Conservation (phyloP, 2,329 filamentous ascomycete genomes). For the Beauveria sp. region DNA sequence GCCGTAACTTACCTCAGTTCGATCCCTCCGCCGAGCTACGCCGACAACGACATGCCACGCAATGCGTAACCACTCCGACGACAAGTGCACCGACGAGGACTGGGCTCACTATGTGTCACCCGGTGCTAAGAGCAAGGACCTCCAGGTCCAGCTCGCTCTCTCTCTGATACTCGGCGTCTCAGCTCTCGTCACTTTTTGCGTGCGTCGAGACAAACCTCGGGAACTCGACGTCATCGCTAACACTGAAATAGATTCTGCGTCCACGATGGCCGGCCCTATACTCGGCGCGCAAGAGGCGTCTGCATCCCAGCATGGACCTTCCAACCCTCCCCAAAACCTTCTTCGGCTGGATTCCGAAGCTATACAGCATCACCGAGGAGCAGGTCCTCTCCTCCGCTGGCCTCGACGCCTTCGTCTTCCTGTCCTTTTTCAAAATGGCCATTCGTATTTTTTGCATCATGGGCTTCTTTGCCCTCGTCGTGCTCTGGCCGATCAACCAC, state of each 20-base stretch:
- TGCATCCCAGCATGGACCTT: slow-evolving; percentile 50
- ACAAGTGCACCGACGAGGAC: slow-evolving; percentile 18
- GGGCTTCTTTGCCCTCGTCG: slow-evolving; percentile 69
- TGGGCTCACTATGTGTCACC: slow-evolving; percentile 1
- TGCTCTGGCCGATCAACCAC: slow-evolving; percentile 81
- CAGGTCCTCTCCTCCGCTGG: slow-evolving; percentile 86
- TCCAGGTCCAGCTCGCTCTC: slow-evolving; percentile 61
- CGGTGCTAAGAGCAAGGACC: slow-evolving; percentile 31
- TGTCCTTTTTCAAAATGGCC: slow-evolving; percentile 94
- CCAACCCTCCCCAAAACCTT: slow-evolving; percentile 76
- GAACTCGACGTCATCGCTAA: not conserved
- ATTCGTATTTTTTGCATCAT: slow-evolving; percentile 74
- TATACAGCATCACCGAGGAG: slow-evolving; percentile 80
- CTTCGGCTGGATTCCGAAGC: slow-evolving; percentile 85
- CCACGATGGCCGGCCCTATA: slow-evolving; percentile 91
- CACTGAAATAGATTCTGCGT: slow-evolving; percentile 57
- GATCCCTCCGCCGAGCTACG: not conserved
- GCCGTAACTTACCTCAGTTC: not conserved
- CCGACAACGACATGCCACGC: slow-evolving; percentile 4
- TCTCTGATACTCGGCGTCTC: slow-evolving; percentile 62
- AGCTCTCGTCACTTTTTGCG: slow-evolving; percentile 71
- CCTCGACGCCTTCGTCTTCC: slow-evolving; percentile 90
- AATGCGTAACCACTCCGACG: slow-evolving; percentile 14
- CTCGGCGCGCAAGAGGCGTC: slow-evolving; percentile 75
- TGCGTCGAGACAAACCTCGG: slow-evolving; percentile 30